A percentile compares a stretch with the other conserved stretches of the same genome.
phyloP scores from a whole-genome alignment of 495 filamentous ascomycete species.

The Penicillium taxi region DNA sequence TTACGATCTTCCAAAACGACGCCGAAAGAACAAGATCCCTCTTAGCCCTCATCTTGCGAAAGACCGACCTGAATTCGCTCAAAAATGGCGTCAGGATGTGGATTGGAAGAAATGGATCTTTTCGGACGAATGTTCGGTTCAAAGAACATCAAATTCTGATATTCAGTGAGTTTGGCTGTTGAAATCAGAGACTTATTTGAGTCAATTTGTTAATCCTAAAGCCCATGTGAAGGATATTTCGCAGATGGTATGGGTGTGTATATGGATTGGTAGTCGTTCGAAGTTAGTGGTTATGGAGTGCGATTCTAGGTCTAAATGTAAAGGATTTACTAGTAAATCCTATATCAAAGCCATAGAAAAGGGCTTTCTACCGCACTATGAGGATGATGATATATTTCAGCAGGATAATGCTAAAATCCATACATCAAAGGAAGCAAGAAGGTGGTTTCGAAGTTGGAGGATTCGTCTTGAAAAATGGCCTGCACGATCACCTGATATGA shows the following conservation, averaged over 20 bases:
- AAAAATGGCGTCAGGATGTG: no score
- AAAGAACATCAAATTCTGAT: background rate
- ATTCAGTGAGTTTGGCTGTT: background rate
- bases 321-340: background rate
- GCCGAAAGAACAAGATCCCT: no score
- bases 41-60: no score
- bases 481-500: background rate
- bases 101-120: slow-evolving; percentile 1
- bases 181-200: background rate
- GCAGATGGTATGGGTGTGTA: background rate
- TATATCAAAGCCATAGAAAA: background rate
- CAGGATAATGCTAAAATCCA: slow-evolving; percentile 1
- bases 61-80: no score
- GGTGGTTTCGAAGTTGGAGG: background rate
- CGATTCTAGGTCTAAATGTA: background rate
- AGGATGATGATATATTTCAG: background rate
- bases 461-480: background rate
- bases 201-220: background rate
- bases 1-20: no score
- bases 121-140: background rate
- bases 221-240: slow-evolving; percentile 1
- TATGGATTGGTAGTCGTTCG: background rate
- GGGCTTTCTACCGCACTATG: background rate
- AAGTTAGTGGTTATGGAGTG: slow-evolving; percentile 2
- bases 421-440: background rate